Conservation (phyloP, 164 flowering plant genomes). For the Nymphaea colorata region DNA sequence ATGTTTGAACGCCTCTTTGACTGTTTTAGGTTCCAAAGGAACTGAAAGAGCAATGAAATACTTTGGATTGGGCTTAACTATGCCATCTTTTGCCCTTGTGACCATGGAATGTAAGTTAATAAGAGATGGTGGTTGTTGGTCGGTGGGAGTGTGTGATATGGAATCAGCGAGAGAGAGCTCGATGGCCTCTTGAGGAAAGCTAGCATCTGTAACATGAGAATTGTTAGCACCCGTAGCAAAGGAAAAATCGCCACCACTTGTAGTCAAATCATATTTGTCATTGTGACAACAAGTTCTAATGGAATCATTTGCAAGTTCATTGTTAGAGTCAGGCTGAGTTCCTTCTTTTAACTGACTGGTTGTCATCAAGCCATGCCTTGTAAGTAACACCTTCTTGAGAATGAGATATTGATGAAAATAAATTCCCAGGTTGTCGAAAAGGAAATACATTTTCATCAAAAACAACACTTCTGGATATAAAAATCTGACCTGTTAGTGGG, state of each 20-base stretch:
- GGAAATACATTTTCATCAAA: slow-evolving; percentile 3
- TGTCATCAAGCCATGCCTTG: background rate
- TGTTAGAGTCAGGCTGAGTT: background rate
- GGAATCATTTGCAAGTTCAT: too few species aligned
- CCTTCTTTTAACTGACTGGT: background rate
- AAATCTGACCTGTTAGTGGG: background rate
- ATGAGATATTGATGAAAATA: background rate
- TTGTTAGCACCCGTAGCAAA: background rate
- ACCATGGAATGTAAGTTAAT: too few species aligned
- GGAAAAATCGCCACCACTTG: background rate
- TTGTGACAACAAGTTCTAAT: too few species aligned
- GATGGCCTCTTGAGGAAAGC: too few species aligned
- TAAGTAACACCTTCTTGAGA: background rate
- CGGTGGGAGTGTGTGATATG: too few species aligned
- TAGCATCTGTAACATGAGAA: background rate
- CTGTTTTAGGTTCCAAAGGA: background rate
- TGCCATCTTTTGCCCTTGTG: too few species aligned
- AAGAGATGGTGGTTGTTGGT: too few species aligned
- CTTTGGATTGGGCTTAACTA: background rate
- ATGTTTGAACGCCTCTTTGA: too few species aligned
- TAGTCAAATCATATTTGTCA: background rate
- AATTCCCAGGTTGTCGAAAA: background rate
- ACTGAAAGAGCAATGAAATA: background rate
- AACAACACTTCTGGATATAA: slow-evolving; percentile 1
- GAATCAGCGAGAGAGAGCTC: too few species aligned